A percentile compares a stretch with the other conserved stretches of the same genome.
phyloP scores from a whole-genome alignment of 2,329 filamentous ascomycete genomes.

The Coniochaeta pulveracea region DNA sequence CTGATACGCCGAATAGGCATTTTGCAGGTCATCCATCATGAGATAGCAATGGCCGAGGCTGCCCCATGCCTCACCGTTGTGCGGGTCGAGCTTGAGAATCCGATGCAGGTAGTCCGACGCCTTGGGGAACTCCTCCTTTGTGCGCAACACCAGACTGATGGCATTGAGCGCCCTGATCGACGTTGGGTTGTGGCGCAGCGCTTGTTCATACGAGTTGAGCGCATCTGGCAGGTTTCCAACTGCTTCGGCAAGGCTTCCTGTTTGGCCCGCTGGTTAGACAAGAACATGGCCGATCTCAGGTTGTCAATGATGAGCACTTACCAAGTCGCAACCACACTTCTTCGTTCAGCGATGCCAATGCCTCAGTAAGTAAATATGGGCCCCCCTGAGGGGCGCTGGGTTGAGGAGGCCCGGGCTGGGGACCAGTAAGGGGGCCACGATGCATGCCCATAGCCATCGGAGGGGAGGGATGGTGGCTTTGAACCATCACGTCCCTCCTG shows the following conservation, averaged over 20 bases:
- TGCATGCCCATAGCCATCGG: conserved; percentile 62
- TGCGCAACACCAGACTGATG: conserved; percentile 83
- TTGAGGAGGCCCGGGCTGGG: conserved; percentile 50
- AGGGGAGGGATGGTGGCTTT: conserved; percentile 71
- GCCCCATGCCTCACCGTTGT: conserved; percentile 93
- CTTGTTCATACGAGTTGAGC: conserved; percentile 82
- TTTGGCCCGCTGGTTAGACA: no score
- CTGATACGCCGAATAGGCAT: conserved; percentile 94
- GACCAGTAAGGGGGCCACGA: conserved; percentile 48
- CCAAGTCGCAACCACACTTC: conserved; percentile 86
- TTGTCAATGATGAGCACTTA: conserved; percentile 32
- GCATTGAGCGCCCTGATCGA: conserved; percentile 89
- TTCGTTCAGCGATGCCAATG: conserved; percentile 72
- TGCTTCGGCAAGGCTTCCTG: conserved; percentile 77
- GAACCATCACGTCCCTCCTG: conserved; percentile 3
- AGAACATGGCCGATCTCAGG: no score
- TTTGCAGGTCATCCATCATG: conserved; percentile 97
- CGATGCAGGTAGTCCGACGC: conserved; percentile 87
- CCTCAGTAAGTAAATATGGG: conserved; percentile 57
- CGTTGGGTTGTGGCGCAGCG: conserved; percentile 75
- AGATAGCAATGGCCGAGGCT: conserved; percentile 95
- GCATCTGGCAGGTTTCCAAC: conserved; percentile 84
- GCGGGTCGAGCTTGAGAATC: conserved; percentile 79
- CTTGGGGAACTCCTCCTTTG: conserved; percentile 85
- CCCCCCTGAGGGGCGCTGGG: conserved; percentile 43